Evolutionary conservation across 805 yeast genomes (phyloP), one percentile per base, ranked within the genome.

Genomic region (Zygotorulaspora danielsina): DNA sequence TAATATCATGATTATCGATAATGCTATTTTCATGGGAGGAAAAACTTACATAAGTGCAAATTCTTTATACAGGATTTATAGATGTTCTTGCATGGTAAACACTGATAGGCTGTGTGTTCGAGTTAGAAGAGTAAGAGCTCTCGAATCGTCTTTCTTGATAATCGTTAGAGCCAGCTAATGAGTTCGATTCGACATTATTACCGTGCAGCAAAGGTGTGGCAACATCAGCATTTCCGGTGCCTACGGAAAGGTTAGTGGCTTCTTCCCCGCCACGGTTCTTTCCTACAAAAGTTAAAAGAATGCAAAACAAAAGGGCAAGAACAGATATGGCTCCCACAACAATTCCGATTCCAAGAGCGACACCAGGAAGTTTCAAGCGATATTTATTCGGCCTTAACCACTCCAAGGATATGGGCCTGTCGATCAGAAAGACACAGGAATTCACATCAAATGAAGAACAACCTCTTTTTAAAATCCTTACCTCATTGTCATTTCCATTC

Each of bases 311-410:
- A 12, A 39, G 22, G 5, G 32, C 36, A 8, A 39, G 32, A 15
- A 34, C 34, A 10, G 43, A 31, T 11, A 80, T 48, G 20, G 79
- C 67, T 0, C 90, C 90, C 6, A 81, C 52, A 2, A 82, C 61
- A 3, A 81, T 65, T 5, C 93, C 95, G 19, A 83, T 59, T 0
- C 79, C 79, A 21, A 83, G 64, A 10, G 90, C 84, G 13, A 80
- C 70, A 37, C 77, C 70, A 5, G 93, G 88, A 25, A 84, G 61
- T 44, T 74, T 81, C 17, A 84, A 59, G 43, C 75, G 82, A 32
- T 78, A 65, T 71, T 15, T 70, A 54, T 61, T 65, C n/a, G 54
- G 55, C 21, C 72, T 71, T 5, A 81, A 56, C 93, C 94, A 84
- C 1, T 60, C 56, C 17, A 81, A 71, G 26, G 75, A 73, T n/a